phyloP scores from a whole-genome alignment of 331 rosid genomes.

The Quercus tomentella region DNA sequence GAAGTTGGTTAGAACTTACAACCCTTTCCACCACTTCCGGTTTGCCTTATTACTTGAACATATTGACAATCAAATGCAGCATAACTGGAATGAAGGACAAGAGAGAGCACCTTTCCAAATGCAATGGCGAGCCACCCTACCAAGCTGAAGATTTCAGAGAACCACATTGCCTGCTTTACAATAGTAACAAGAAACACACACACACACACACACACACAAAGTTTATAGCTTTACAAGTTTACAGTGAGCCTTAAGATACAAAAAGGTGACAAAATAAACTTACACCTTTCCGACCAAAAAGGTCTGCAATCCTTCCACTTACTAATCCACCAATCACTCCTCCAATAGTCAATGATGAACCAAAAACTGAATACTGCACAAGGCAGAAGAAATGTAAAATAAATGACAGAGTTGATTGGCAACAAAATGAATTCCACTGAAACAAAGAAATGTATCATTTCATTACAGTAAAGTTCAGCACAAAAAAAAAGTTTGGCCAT shows the following conservation, averaged over 20 bases:
- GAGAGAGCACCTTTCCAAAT: constrained; percentile 50
- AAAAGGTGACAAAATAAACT: constrained; percentile 25
- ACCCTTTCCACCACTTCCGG: too few relatives aligned
- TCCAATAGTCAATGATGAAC: constrained; percentile 80
- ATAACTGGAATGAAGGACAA: not conserved
- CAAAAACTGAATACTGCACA: constrained; percentile 70
- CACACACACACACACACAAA: too few relatives aligned
- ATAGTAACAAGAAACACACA: not conserved
- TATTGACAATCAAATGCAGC: not conserved
- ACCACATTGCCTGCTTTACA: constrained; percentile 61
- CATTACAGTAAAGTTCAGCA: too few relatives aligned
- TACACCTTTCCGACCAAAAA: constrained; percentile 69
- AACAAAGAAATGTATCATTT: not conserved
- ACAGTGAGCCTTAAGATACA: not conserved
- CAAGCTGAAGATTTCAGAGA: constrained; percentile 66
- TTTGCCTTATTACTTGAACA: not conserved
- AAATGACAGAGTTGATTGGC: too few relatives aligned
- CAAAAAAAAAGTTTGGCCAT: too few relatives aligned
- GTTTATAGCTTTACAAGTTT: not conserved
- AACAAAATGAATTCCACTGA: too few relatives aligned
- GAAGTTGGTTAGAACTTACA: too few relatives aligned
- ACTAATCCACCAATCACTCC: constrained; percentile 77
- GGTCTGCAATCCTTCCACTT: constrained; percentile 72
- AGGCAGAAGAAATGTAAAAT: not conserved
- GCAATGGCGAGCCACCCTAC: constrained; percentile 65